Evolutionary conservation across 2,329 filamentous ascomycete genomes (phyloP).

Genomic region (Fusarium abutilonis): DNA sequence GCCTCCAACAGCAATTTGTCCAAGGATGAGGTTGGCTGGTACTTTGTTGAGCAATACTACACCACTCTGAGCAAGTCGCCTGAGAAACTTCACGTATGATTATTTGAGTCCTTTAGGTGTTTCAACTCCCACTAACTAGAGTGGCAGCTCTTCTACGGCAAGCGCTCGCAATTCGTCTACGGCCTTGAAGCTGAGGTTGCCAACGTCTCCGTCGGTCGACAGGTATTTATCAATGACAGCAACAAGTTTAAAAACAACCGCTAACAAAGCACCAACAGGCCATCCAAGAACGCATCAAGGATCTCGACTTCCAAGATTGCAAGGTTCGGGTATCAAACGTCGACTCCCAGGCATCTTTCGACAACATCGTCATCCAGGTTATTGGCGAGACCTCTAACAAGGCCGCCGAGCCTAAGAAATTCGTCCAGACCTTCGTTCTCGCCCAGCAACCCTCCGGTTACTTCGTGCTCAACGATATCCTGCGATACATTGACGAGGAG

Average conservation of each 20-base stretch:
- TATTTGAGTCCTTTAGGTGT: background rate
- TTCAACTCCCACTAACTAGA: constrained; percentile 18
- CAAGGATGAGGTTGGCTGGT: constrained; percentile 99
- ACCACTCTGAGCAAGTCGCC: constrained; percentile 94
- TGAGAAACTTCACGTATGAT: constrained; percentile 84
- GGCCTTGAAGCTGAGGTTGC: constrained; percentile 91
- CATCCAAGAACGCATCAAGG: constrained; percentile 94
- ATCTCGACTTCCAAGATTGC: constrained; percentile 94
- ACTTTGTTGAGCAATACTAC: constrained; percentile 99
- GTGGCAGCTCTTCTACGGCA: constrained; percentile 87
- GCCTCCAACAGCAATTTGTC: constrained; percentile 61
- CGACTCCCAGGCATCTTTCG: constrained; percentile 90
- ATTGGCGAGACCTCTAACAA: constrained; percentile 99
- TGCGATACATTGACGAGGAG: constrained; percentile 90
- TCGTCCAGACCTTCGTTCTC: constrained; percentile 97
- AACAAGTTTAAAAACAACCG: background rate
- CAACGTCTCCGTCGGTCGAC: constrained; percentile 85
- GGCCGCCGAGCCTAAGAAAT: constrained; percentile 89
- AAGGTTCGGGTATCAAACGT: constrained; percentile 99
- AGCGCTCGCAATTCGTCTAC: constrained; percentile 93
- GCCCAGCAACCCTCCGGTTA: constrained; percentile 96
- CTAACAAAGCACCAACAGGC: constrained; percentile 62
- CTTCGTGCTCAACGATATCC: constrained; percentile 98
- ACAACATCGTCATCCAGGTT: constrained; percentile 96
- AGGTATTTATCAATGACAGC: constrained; percentile 60